Base-by-base conservation (phyloP, 2,329 filamentous ascomycete species). In the Pezicula carpinea region DNA sequence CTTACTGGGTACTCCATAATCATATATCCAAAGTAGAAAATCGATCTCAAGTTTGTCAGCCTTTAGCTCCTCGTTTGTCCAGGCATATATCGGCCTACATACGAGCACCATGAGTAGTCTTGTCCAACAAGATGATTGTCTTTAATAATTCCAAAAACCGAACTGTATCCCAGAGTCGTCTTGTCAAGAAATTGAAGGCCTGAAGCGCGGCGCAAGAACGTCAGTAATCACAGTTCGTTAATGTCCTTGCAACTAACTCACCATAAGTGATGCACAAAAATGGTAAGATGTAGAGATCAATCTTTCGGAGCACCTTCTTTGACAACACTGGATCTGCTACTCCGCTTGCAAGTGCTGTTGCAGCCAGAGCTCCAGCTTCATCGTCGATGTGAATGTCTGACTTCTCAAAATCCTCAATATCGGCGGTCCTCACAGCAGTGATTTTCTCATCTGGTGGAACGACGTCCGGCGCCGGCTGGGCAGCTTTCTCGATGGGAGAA, bases 101-200 rank as follows among this genome's bases (percentile, higher is more conserved):
- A 51, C 26, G 42, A 51, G 21, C 39, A 43, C 71, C 72, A 75
- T 53, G 72, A 66, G 51, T 74, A 74, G 43, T 74, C 44, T 22
- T 66, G 62, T 0, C 63, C 64, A 1, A 57, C 51, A 31, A 67
- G 56, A 31, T 63, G 43, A 32, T 63, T 65, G 44, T 68, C 65
- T 17, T 42, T 51, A n/a, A 67, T 64, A 46, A 79, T 77, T 1
- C 76, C 76, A 51, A 79, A 77, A 31, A 80, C 73, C 4, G 76
- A 75, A 1, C 57, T 10, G 53, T 77, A 77, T 23, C 68, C 72
- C 10, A 76, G 54, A 1, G 70, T 75, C 0, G 72, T 76, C 64
- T 75, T 53, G 38, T 52, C 46, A 32, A 44, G 29, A 4, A 46
- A 50, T 50, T 50, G 46, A 17, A 50, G 36, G n/a, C 42, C 39